Evolutionary conservation across 805 yeast genomes (phyloP), one percentile per base, ranked within the genome.

Genomic region (Ogataea saltuana): DNA sequence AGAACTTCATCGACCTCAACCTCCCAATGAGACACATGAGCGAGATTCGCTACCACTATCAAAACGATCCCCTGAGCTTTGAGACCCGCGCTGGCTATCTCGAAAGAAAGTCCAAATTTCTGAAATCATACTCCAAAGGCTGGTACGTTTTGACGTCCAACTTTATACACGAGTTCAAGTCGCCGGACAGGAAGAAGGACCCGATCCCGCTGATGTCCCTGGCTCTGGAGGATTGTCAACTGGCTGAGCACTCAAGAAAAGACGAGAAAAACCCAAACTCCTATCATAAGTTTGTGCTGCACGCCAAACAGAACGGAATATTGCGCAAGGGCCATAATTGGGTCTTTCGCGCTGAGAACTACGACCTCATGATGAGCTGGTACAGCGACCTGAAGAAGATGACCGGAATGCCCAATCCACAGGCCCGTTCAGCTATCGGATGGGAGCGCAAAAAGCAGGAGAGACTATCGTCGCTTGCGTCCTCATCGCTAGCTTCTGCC

Each of bases 341-440:
- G 88, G 93, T 90, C n/a, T 90, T 91, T 70, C 76, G 95, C 51
- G 83, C 95, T n/a, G 93, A 86, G 57, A 77, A 85, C 37, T 85
- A 85, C 55, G 85, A 82, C 31, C 64, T 75, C 23, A 87, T 89
- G 91, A 79, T 83, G 61, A 75, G 72, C 29, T 91, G 99, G 99
- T 87, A 78, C 64, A 78, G 78, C 51, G 95, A 86, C 58, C 72
- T 91, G 52, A 81, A 82, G 60, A 71, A 70, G 35, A 70, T 89
- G 53, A 84, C 93, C 2, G 65, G 74, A 12, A 70, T 85, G 45
- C 70, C 82, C 16, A 76, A 76, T n/a, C 80, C 88, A 2, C 66
- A 73, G 20, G 73, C 83, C 11, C 72, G 87, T 57, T 73, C 83
- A 1, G 67, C 73, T 36, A 69, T 71, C 32, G 71, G 72, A 9